A percentile compares a stretch with the other conserved stretches of the same genome.
Evolutionary conservation across 2,329 filamentous ascomycete species (phyloP).

Genomic region (Hymenoscyphus infarciens): DNA sequence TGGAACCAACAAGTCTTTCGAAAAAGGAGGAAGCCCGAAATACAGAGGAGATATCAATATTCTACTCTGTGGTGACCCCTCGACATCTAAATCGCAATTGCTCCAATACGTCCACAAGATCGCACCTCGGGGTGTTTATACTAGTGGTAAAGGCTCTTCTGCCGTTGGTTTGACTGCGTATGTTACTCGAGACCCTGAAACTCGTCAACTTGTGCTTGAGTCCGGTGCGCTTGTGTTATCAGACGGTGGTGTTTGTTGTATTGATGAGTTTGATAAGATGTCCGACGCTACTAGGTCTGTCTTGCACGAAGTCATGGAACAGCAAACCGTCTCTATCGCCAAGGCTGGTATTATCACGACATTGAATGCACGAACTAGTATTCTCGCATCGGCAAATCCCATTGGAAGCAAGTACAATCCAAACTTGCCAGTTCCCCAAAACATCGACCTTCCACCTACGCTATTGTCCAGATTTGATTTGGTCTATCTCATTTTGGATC

Average conservation of each 20-base stretch:
- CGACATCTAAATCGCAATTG: constrained; percentile 92
- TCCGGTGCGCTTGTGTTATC: constrained; percentile 71
- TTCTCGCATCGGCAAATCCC: constrained; percentile 94
- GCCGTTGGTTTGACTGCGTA: constrained; percentile 76
- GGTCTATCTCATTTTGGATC: constrained; percentile 93
- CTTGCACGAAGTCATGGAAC: constrained; percentile 77
- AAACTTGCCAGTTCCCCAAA: constrained; percentile 91
- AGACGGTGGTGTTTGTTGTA: constrained; percentile 73
- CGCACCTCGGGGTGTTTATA: constrained; percentile 80
- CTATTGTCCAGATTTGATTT: constrained; percentile 94
- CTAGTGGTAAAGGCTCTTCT: constrained; percentile 71
- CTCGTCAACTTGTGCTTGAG: constrained; percentile 69
- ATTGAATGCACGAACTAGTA: constrained; percentile 90
- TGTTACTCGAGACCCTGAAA: constrained; percentile 71
- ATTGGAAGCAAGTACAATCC: constrained; percentile 98
- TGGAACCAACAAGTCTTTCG: constrained; percentile 95
- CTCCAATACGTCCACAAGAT: constrained; percentile 97
- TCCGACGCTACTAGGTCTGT: constrained; percentile 70
- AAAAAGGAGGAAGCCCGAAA: constrained; percentile 91
- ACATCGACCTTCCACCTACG: constrained; percentile 95
- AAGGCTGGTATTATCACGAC: constrained; percentile 82
- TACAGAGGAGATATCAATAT: constrained; percentile 98
- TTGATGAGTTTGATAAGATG: constrained; percentile 81
- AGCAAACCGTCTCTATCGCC: constrained; percentile 74
- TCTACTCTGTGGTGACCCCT: constrained; percentile 93